Evolutionary conservation across 169 alveolate genomes (phyloP), one percentile per base, ranked within the genome.

Genomic region (Ichthyophthirius multifiliis): DNA sequence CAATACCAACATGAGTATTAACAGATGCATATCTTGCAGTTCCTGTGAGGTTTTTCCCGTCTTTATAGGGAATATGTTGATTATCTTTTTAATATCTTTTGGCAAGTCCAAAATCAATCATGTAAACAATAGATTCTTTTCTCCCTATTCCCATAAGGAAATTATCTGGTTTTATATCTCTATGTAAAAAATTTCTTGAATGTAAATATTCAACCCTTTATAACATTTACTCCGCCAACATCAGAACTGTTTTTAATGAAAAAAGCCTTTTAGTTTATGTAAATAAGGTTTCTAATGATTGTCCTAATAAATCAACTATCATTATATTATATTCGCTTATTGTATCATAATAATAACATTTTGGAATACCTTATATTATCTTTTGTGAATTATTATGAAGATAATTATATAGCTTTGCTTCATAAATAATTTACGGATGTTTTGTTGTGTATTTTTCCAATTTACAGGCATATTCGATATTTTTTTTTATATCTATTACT

Each of bases 81-180:
- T 86, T 76, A 18, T 75, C 31, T 18, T 65, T 23, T 43, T 91
- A 65, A 39, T 76, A 92, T 43, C 81, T 83, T 85, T 92, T 92
- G 5, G 95, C 86, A 10, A 94, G 80, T 35, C 97, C 97, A 76
- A 86, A 94, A 79, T 94, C 97, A 6, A 94, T 89, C 46, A 94
- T 84, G 83, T 91, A 87, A 15, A 91, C 92, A 34, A 76, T 85
- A 47, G 87, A 83, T 73, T 87, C 86, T 74, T 87, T 85, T 31
- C 83, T 89, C 37, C 89, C 92, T 43, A 75, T 62, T 62, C 91
- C 92, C 44, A 93, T 83, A 41, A 83, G 83, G 46, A 93, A 89
- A 65, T 92, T 92, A 16, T 90, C 96, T 10, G 96, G 96, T 62
- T 92, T 92, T 32, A 92, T 85, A 81, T 92, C 96, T 79, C 96